phyloP scores from a whole-genome alignment of 2,329 filamentous ascomycete species.

The Fusarium coffeatum region DNA sequence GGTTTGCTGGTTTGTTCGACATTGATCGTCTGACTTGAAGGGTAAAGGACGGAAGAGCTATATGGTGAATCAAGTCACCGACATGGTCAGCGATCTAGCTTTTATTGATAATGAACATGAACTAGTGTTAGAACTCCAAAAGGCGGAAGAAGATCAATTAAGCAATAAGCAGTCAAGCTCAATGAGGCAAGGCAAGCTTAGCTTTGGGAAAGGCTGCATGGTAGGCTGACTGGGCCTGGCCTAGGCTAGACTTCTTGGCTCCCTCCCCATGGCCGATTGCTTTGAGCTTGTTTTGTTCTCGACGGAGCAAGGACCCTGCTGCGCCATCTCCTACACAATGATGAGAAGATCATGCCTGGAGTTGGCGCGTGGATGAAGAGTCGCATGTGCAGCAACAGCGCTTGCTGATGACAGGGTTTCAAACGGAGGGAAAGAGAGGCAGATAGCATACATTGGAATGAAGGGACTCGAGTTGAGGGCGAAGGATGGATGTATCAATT shows the following conservation, averaged over 20 bases:
- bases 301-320: conserved; percentile 21
- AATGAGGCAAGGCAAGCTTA: conserved; percentile 21
- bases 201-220: conserved; percentile 20
- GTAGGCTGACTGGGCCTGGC: conserved; percentile 33
- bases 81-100: conserved; percentile 47
- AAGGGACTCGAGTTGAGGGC: not conserved
- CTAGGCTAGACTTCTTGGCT: conserved; percentile 34
- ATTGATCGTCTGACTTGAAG: conserved; percentile 49
- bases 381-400: conserved; percentile 4
- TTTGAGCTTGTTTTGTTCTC: conserved; percentile 31
- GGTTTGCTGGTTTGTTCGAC: conserved; percentile 46
- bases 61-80: conserved; percentile 42
- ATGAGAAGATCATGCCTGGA: conserved; percentile 7
- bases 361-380: conserved; percentile 17
- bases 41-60: conserved; percentile 44
- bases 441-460: conserved; percentile 3
- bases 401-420: conserved; percentile 11
- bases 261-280: conserved; percentile 9
- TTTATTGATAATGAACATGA: not conserved
- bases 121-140: not conserved
- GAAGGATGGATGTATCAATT: not conserved
- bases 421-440: not conserved
- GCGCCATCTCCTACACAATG: conserved; percentile 20
- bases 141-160: conserved; percentile 15
- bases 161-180: conserved; percentile 18